phyloP scores from a whole-genome alignment of 139 green algal genomes.

The Ulvella scutata region DNA sequence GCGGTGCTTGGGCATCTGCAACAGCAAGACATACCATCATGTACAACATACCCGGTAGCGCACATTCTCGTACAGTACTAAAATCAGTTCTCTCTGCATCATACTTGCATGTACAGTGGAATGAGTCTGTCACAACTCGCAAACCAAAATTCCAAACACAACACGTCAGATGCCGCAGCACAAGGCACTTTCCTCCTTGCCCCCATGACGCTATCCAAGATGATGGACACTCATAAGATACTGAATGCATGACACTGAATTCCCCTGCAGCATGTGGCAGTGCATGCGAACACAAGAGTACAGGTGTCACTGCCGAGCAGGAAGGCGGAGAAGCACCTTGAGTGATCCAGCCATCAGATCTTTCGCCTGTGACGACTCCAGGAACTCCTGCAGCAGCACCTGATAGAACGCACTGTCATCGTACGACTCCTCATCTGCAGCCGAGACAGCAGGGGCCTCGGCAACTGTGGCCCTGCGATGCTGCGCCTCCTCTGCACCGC shows the following conservation, averaged over 20 bases:
- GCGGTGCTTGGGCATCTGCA: conserved; percentile 45
- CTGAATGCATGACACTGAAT: too few species aligned
- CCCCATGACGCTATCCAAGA: too few species aligned
- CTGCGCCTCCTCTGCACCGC: not conserved
- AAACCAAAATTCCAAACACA: too few species aligned
- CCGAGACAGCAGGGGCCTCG: not conserved
- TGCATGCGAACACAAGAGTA: not conserved
- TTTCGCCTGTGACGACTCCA: conserved; percentile 31
- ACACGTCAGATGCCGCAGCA: too few species aligned
- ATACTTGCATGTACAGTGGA: too few species aligned
- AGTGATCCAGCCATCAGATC: not conserved
- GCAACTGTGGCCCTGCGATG: not conserved
- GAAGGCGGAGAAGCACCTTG: not conserved
- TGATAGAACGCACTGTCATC: conserved; percentile 88
- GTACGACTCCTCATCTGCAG: conserved; percentile 58
- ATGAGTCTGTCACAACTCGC: too few species aligned
- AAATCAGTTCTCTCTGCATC: too few species aligned
- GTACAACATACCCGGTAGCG: too few species aligned
- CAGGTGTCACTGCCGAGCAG: not conserved
- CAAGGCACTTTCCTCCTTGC: too few species aligned
- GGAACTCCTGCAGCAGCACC: conserved; percentile 78
- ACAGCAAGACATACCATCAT: too few species aligned
- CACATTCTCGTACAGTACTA: too few species aligned
- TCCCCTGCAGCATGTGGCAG: not conserved
- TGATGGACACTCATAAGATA: too few species aligned